phyloP scores from a whole-genome alignment of 2,329 filamentous ascomycete genomes.

The Drechslerella coelobrocha region DNA sequence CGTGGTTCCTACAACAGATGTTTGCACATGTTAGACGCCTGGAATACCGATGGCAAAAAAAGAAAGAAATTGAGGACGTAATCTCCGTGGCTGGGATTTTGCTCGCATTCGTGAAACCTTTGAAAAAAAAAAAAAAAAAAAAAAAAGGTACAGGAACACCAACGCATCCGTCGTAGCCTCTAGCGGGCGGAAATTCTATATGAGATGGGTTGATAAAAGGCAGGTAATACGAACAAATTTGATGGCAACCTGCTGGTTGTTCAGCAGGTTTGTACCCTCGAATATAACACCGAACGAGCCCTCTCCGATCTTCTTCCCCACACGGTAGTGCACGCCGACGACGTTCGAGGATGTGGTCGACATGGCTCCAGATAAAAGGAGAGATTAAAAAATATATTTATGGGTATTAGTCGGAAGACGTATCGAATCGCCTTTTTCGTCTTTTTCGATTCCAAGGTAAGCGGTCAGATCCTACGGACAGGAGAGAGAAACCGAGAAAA shows the following conservation, averaged over 20 bases:
- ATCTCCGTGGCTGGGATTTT: background rate
- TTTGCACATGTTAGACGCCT: slow-evolving; percentile 18
- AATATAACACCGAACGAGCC: slow-evolving; percentile 98
- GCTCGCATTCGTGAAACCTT: slow-evolving; percentile 29
- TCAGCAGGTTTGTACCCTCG: slow-evolving; percentile 96
- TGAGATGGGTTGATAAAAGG: slow-evolving; percentile 1
- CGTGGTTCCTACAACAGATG: slow-evolving; percentile 77
- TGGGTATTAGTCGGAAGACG: slow-evolving; percentile 33
- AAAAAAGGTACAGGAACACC: slow-evolving; percentile 26
- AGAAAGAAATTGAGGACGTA: background rate
- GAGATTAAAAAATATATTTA: slow-evolving; percentile 4
- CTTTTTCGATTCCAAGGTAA: slow-evolving; percentile 20
- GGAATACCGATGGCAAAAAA: slow-evolving; percentile 11
- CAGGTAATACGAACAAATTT: slow-evolving; percentile 79
- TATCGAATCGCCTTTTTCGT: slow-evolving; percentile 47
- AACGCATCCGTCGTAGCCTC: slow-evolving; percentile 4
- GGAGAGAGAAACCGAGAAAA: slow-evolving; percentile 4
- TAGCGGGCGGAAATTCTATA: slow-evolving; percentile 6
- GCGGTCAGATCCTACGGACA: slow-evolving; percentile 22
- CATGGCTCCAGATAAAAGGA: slow-evolving; percentile 59
- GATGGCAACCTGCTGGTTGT: slow-evolving; percentile 99
- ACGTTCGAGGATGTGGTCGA: slow-evolving; percentile 77
- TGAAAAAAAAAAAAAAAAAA: slow-evolving; percentile 15
- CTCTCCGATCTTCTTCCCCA: slow-evolving; percentile 99
- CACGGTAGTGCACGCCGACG: slow-evolving; percentile 96